Evolutionary conservation across 2,329 filamentous ascomycete genomes (phyloP).

Genomic region (Cercospora berteroae): DNA sequence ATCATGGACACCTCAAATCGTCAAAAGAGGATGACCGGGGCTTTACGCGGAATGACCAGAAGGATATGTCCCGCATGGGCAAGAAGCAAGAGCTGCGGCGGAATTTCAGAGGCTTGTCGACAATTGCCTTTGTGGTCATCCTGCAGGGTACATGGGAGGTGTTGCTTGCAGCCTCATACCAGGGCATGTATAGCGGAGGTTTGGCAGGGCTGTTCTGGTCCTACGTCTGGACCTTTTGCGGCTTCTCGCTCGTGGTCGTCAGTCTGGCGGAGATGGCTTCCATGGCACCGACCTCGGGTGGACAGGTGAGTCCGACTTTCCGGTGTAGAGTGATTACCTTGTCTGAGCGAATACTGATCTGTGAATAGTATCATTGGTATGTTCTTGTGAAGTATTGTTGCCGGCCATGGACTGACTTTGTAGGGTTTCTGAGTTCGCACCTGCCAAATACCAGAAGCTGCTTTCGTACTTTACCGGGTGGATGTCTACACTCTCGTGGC

Average conservation of each 20-base stretch:
- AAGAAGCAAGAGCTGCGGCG: constrained; percentile 51
- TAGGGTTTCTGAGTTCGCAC: constrained; percentile 35
- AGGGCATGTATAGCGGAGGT: constrained; percentile 29
- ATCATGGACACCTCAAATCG: constrained; percentile 24
- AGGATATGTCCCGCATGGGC: constrained; percentile 49
- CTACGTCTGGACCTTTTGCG: constrained; percentile 30
- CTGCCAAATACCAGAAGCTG: constrained; percentile 31
- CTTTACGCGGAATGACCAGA: constrained; percentile 35
- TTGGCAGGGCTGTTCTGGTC: constrained; percentile 32
- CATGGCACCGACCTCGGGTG: constrained; percentile 37
- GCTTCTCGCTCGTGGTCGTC: constrained; percentile 28
- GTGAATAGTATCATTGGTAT: constrained; percentile 31
- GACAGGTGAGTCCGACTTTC: constrained; percentile 20
- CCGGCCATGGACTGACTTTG: background rate
- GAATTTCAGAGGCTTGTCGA: constrained; percentile 50
- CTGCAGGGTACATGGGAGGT: constrained; percentile 55
- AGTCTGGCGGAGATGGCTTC: constrained; percentile 37
- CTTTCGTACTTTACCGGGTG: constrained; percentile 42
- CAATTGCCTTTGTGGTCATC: constrained; percentile 50
- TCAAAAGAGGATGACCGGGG: constrained; percentile 16
- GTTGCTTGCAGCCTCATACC: constrained; percentile 35
- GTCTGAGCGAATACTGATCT: constrained; percentile 19
- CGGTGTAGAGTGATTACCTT: background rate
- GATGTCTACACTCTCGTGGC: constrained; percentile 53
- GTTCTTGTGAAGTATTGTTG: background rate